Conservation (phyloP, 768 basidiomycete genomes). For the Suillus bovinus region DNA sequence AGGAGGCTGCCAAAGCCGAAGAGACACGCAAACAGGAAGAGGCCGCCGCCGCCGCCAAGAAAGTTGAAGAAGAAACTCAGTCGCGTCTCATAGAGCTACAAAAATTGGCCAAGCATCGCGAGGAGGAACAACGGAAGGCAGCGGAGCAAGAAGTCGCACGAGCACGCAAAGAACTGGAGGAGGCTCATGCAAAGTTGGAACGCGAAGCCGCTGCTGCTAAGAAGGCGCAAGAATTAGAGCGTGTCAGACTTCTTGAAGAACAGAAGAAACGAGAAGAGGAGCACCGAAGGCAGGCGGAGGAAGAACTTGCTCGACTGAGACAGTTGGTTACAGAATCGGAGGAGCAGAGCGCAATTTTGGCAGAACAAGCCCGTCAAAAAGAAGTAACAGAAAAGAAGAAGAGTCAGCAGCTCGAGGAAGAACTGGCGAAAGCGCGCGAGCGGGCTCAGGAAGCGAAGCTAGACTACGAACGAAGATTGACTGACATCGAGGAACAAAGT, state of each 20-base stretch:
- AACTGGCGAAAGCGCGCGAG: slow-evolving; percentile 29
- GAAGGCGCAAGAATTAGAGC: slow-evolving; percentile 30
- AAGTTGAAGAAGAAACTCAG: slow-evolving; percentile 19
- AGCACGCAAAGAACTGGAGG: slow-evolving; percentile 25
- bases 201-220: slow-evolving; percentile 26
- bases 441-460: slow-evolving; percentile 26
- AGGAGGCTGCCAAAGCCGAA: slow-evolving; percentile 18
- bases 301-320: slow-evolving; percentile 28
- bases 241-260: slow-evolving; percentile 24
- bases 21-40: slow-evolving; percentile 23
- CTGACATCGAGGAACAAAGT: slow-evolving; percentile 15
- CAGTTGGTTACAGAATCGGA: slow-evolving; percentile 29
- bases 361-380: slow-evolving; percentile 28
- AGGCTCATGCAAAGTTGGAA: slow-evolving; percentile 24
- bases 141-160: slow-evolving; percentile 29
- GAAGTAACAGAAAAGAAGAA: slow-evolving; percentile 29
- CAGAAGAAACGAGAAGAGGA: slow-evolving; percentile 35
- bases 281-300: slow-evolving; percentile 28
- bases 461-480: slow-evolving; percentile 26
- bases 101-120: slow-evolving; percentile 22
- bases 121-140: slow-evolving; percentile 24
- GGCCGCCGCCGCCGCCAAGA: slow-evolving; percentile 21
- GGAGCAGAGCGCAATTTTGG: slow-evolving; percentile 26
- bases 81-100: slow-evolving; percentile 30
- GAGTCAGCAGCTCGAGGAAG: slow-evolving; percentile 30